Conservation (phyloP, 2,329 filamentous ascomycete genomes). For the Arthrobotrys musiformis region DNA sequence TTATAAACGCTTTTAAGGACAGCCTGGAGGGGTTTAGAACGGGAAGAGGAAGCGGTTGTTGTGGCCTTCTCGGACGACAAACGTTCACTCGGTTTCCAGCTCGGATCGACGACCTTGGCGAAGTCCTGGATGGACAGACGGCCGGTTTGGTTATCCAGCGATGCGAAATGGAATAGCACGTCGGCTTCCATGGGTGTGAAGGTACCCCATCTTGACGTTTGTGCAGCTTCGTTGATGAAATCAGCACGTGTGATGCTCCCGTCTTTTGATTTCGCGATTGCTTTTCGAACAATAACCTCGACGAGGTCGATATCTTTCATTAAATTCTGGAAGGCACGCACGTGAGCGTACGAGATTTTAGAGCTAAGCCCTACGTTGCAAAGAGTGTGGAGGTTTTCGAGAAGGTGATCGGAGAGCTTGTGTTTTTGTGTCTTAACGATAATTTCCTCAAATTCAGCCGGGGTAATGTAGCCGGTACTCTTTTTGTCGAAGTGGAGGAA, state of each 20-base stretch:
- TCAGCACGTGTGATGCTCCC: slow-evolving; percentile 94
- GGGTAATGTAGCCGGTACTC: slow-evolving; percentile 92
- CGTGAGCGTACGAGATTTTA: slow-evolving; percentile 97
- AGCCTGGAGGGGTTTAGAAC: slow-evolving; percentile 64
- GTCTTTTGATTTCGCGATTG: slow-evolving; percentile 82
- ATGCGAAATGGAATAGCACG: slow-evolving; percentile 97
- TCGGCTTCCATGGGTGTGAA: slow-evolving; percentile 99
- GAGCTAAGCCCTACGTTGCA: slow-evolving; percentile 92
- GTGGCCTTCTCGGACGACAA: slow-evolving; percentile 62
- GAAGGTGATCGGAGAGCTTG: slow-evolving; percentile 95
- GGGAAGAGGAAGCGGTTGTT: slow-evolving; percentile 68
- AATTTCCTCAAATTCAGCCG: slow-evolving; percentile 95
- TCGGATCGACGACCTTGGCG: slow-evolving; percentile 91
- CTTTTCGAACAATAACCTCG: slow-evolving; percentile 89
- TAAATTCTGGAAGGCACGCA: slow-evolving; percentile 97
- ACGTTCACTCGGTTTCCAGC: slow-evolving; percentile 78
- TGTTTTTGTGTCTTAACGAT: slow-evolving; percentile 91
- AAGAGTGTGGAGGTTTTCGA: slow-evolving; percentile 88
- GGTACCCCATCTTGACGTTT: slow-evolving; percentile 89
- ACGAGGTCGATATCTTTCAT: slow-evolving; percentile 98
- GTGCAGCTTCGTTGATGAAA: slow-evolving; percentile 92
- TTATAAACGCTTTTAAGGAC: slow-evolving; percentile 72
- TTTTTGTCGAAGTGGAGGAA: slow-evolving; percentile 93
- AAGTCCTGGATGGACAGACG: slow-evolving; percentile 85
- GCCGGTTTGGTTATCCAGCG: slow-evolving; percentile 87